Percentiles rank a stretch among this genome's conserved stretches.
Evolutionary conservation across 768 basidiomycete species (phyloP).

Genomic region (Boletus pseudo-olivaceus): DNA sequence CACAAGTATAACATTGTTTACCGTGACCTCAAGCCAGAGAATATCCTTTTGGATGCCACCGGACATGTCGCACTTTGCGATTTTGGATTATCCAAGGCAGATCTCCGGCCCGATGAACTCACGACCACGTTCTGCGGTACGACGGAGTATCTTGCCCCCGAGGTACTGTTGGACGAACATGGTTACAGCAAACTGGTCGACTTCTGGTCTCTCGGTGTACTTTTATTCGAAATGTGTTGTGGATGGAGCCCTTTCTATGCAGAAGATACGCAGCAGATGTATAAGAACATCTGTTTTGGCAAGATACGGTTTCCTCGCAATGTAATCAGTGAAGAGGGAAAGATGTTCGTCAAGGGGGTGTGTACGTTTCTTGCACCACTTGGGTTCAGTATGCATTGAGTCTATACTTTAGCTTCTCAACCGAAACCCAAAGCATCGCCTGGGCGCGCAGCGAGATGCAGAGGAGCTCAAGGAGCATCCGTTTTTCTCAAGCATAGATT

Average conservation of each 20-base stretch:
- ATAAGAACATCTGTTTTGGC: slow-evolving; percentile 97
- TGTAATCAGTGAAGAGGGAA: slow-evolving; percentile 96
- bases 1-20: slow-evolving; percentile 97
- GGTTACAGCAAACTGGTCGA: slow-evolving; percentile 99
- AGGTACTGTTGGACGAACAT: slow-evolving; percentile 97
- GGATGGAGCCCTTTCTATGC: slow-evolving; percentile 99
- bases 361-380: slow-evolving; percentile 35
- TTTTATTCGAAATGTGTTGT: slow-evolving; percentile 99
- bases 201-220: slow-evolving; percentile 95
- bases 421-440: slow-evolving; percentile 95
- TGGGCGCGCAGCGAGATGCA: slow-evolving; percentile 88
- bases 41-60: slow-evolving; percentile 96
- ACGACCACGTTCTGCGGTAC: slow-evolving; percentile 99
- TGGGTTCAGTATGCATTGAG: slow-evolving; percentile 14
- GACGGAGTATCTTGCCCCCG: slow-evolving; percentile 97
- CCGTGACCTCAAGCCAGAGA: slow-evolving; percentile 97
- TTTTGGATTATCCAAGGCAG: slow-evolving; percentile 96
- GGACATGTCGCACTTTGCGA: slow-evolving; percentile 98
- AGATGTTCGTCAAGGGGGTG: slow-evolving; percentile 98
- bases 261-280: slow-evolving; percentile 99
- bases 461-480: slow-evolving; percentile 94
- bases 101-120: slow-evolving; percentile 87
- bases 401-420: slow-evolving; percentile 73
- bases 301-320: slow-evolving; percentile 98
- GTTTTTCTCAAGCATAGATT: slow-evolving; percentile 91